A percentile compares a stretch with the other conserved stretches of the same genome.
These are phyloP conservation scores for Diplodia intermedia DNA, from an alignment of 2,329 filamentous ascomycete genomes.

Conservation along the genomic window DNA sequence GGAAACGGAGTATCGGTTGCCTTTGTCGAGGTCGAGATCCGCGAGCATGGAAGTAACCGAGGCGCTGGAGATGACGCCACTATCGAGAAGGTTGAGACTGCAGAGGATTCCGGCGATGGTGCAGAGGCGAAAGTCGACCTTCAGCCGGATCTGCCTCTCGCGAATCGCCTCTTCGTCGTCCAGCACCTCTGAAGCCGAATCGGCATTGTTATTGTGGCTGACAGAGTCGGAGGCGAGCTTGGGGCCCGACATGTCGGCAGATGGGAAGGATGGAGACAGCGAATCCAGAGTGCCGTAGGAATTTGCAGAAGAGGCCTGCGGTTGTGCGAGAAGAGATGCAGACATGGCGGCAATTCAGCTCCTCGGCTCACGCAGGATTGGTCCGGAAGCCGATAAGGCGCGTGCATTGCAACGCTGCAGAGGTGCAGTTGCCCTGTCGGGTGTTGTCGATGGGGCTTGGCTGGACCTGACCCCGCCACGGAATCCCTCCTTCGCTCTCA, in stretches of 20 bases:
- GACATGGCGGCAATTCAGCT: slow-evolving; percentile 10
- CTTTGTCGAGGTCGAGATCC: slow-evolving; percentile 66
- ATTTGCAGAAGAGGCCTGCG: neutral
- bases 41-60: slow-evolving; percentile 72
- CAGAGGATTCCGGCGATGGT: slow-evolving; percentile 75
- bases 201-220: neutral
- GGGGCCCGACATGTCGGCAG: neutral
- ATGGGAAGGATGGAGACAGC: neutral
- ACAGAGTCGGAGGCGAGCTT: neutral
- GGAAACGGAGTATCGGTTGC: slow-evolving; percentile 70
- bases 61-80: slow-evolving; percentile 72
- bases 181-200: neutral
- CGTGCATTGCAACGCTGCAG: slow-evolving; percentile 4
- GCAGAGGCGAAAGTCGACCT: slow-evolving; percentile 72
- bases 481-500: neutral
- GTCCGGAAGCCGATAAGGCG: slow-evolving; percentile 7
- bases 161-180: slow-evolving; percentile 38
- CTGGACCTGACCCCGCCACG: slow-evolving; percentile 4
- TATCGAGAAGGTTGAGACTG: slow-evolving; percentile 72
- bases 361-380: neutral
- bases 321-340: slow-evolving; percentile 1
- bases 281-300: slow-evolving; percentile 25
- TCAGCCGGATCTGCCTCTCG: slow-evolving; percentile 62
- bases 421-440: neutral
- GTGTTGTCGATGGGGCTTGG: slow-evolving; percentile 8